Evolutionary conservation across 2,329 filamentous ascomycete species (phyloP).

Genomic region (Aspergillus tubingensis): DNA sequence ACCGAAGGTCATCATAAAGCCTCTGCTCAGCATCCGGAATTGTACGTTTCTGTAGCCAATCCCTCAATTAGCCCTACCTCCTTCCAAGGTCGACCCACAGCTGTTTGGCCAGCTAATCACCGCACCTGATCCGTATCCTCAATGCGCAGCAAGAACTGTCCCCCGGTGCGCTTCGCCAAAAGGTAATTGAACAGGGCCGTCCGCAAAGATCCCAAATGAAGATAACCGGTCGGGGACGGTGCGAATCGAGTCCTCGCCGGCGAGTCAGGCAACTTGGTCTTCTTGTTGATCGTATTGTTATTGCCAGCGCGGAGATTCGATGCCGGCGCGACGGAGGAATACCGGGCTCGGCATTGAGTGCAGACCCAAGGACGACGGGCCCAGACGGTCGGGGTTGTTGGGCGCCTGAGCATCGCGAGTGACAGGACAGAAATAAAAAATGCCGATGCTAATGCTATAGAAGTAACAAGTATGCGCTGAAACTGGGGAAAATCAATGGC

Average conservation of each 20-base stretch:
- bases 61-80: constrained; percentile 29
- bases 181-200: constrained; percentile 97
- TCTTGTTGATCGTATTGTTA: constrained; percentile 26
- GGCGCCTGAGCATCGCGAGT: constrained; percentile 31
- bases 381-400: constrained; percentile 23
- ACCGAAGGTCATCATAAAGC: constrained; percentile 76
- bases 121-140: constrained; percentile 92
- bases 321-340: constrained; percentile 30
- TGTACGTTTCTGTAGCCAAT: constrained; percentile 68
- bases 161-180: constrained; percentile 81
- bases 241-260: constrained; percentile 85
- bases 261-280: constrained; percentile 46
- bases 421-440: neutral
- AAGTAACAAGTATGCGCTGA: neutral
- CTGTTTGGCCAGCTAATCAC: constrained; percentile 9
- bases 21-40: constrained; percentile 76
- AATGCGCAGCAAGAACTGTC: constrained; percentile 85
- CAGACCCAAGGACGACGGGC: constrained; percentile 40
- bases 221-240: constrained; percentile 89
- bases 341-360: constrained; percentile 36
- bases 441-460: neutral
- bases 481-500: neutral
- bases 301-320: constrained; percentile 26
- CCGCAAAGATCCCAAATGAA: constrained; percentile 87
- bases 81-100: neutral